Conservation (phyloP, 345 rosid species). For the Toxicodendron radicans region DNA sequence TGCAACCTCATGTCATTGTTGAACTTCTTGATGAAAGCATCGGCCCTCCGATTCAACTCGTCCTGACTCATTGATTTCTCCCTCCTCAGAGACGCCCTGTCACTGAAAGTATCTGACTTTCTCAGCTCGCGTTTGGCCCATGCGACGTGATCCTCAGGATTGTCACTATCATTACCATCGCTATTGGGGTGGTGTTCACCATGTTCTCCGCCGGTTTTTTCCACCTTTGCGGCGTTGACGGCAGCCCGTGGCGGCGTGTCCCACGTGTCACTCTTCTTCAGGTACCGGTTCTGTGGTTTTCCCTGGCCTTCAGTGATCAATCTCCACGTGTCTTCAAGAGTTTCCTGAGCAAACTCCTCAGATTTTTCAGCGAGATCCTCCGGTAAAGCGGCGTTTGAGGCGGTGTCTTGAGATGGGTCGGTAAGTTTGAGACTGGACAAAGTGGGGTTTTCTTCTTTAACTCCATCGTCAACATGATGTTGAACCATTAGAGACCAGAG, state of each 20-base stretch:
- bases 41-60: slow-evolving; percentile 42
- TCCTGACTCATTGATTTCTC: slow-evolving; percentile 45
- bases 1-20: slow-evolving; percentile 42
- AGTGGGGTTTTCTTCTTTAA: slow-evolving; percentile 7
- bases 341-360: slow-evolving; percentile 14
- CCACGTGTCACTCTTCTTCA: slow-evolving; percentile 51
- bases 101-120: slow-evolving; percentile 41
- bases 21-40: slow-evolving; percentile 48
- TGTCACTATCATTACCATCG: background rate
- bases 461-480: background rate
- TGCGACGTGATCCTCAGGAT: slow-evolving; percentile 6
- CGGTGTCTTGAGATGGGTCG: slow-evolving; percentile 9
- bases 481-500: background rate
- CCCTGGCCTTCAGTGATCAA: slow-evolving; percentile 41
- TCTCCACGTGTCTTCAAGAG: slow-evolving; percentile 50
- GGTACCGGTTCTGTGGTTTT: slow-evolving; percentile 2
- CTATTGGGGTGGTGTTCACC: background rate
- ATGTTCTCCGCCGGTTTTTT: no score
- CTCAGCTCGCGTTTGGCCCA: slow-evolving; percentile 33
- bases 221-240: background rate
- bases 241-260: slow-evolving; percentile 26
- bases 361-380: background rate
- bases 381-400: background rate
- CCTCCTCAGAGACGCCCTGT: slow-evolving; percentile 26
- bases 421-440: background rate